Percentiles rank a stretch among this genome's conserved stretches.
phyloP scores from a whole-genome alignment of 805 yeast species.

The Citeromyces nyonsensis region DNA sequence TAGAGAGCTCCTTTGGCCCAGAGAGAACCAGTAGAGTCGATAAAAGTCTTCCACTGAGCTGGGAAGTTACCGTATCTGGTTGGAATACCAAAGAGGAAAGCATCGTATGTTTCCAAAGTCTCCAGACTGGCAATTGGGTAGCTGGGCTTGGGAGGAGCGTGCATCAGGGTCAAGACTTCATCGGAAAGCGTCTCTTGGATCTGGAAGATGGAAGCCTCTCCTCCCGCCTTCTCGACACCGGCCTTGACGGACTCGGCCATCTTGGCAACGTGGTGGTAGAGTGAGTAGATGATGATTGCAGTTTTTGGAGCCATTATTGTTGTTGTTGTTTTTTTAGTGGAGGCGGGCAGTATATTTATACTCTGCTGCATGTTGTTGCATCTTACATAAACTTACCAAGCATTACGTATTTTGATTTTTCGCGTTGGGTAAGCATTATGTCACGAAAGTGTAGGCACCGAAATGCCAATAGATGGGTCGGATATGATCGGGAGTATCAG shows the following conservation, averaged over 20 bases:
- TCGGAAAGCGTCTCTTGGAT: conserved; percentile 61
- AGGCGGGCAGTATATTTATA: too few relatives aligned
- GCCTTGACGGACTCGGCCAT: conserved; percentile 53
- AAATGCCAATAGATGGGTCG: too few relatives aligned
- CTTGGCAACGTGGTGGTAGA: conserved; percentile 60
- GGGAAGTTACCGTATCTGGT: conserved; percentile 77
- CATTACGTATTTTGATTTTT: too few relatives aligned
- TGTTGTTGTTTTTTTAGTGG: neutral
- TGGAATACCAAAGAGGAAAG: conserved; percentile 74
- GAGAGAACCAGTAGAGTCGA: conserved; percentile 65
- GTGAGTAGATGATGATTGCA: conserved; percentile 47
- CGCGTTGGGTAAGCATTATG: too few relatives aligned
- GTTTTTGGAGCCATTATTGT: conserved; percentile 6
- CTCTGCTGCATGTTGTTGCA: too few relatives aligned
- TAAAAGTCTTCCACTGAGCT: conserved; percentile 62
- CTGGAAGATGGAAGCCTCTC: conserved; percentile 53
- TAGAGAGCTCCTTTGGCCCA: conserved; percentile 64
- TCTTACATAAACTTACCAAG: too few relatives aligned
- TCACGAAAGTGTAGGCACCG: too few relatives aligned
- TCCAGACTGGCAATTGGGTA: conserved; percentile 50
- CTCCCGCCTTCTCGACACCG: conserved; percentile 62
- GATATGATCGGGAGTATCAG: too few relatives aligned
- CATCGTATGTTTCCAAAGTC: conserved; percentile 53
- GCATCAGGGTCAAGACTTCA: conserved; percentile 37
- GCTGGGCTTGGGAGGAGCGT: conserved; percentile 50